Base-by-base conservation (phyloP, 225 moss, liverwort and hornwort genomes). In the Pleurozium schreberi region DNA sequence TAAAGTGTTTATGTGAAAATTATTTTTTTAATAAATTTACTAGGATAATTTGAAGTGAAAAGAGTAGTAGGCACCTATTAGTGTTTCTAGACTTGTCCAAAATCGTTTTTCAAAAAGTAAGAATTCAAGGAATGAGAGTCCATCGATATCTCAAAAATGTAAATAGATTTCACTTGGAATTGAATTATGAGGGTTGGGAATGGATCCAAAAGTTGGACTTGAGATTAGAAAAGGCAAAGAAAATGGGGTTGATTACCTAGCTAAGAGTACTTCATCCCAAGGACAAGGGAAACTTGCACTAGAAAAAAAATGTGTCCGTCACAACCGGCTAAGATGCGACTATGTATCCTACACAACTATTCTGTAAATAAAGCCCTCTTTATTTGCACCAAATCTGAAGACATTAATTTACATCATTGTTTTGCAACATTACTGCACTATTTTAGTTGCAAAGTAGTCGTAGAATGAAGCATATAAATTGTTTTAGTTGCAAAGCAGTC, bases 191-290 rank as follows among this genome's bases (percentile, higher is more conserved):
- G 12, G 0, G 2, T 30, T 74, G 11, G 18, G 1, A 47, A 74
- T 31, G 7, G 31, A 2, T 31, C 18, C 12, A 49, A 49, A 30
- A 19, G 18, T 49, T 18, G 7, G 6, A 5, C 4, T 75, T 2
- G 19, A 1, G 7, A 20, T 75, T 31, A 7, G 11, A 0, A 2
- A 45, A 0, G 11, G 47, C 0, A 3, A 0, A 19, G 7, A 1
- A 1, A 31, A 49, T 49, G 12, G 30, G 6, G 18, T 11, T 30
- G 7, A 1, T 49, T 12, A 31, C 20, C 7, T 75, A 12, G 22
- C 9, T 4, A 31, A 31, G 31, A 33, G 1, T 49, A 0, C 12
- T 49, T 31, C 20, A 50, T 0, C 1, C 4, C 8, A 33, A 20
- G 8, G 50, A 11, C 5, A 20, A 6, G 1, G 8, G 8, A n/a